Base-by-base conservation (phyloP, 2,329 filamentous ascomycete genomes). In the Bretziella fagacearum region DNA sequence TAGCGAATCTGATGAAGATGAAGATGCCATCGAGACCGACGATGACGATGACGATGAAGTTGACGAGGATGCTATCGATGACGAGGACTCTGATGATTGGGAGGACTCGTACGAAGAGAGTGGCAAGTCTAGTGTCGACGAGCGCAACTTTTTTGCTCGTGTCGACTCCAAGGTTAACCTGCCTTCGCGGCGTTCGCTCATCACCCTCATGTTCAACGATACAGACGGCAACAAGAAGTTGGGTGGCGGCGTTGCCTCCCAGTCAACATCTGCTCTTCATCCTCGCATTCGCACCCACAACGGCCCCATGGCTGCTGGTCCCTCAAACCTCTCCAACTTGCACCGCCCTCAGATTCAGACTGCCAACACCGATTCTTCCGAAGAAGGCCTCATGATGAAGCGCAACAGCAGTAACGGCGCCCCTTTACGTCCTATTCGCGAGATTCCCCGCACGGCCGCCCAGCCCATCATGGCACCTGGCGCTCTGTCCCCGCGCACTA, bases 141-240 rank as follows among this genome's bases (percentile, higher is more conserved):
- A 91, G 51, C 79, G 76, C 57, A 73, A 76, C 17, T 70, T 85
- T 56, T 98, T 98, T 71, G 79, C 87, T 61, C 81, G 91, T 6
- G 86, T 96, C 42, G 84, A 94, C 60, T 95, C 87, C 33, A 79
- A 79, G 60, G 77, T 79, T 6, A 84, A 94, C 57, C 69, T 96
- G 22, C 80, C 82, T 2, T 93, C 89, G 1, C 78, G 84, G 42
- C 80, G 82, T 44, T 96, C 89, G 2, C 74, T 96, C 33, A 80
- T 98, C 54, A 95, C 87, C 1, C 78, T 89, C 45, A 81, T 89
- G 70, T 77, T 98, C 59, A 81, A 68, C 10, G 79, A 93, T 58
- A 80, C 76, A 53, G 80, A 84, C 60, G 79, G 82, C 44, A 36
- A 30, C n/a, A 73, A 79, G 41, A 78, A 69, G 46, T 71, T 89